Conservation (phyloP, 1,284 basidiomycete genomes). For the Marasmius tenuissimus region DNA sequence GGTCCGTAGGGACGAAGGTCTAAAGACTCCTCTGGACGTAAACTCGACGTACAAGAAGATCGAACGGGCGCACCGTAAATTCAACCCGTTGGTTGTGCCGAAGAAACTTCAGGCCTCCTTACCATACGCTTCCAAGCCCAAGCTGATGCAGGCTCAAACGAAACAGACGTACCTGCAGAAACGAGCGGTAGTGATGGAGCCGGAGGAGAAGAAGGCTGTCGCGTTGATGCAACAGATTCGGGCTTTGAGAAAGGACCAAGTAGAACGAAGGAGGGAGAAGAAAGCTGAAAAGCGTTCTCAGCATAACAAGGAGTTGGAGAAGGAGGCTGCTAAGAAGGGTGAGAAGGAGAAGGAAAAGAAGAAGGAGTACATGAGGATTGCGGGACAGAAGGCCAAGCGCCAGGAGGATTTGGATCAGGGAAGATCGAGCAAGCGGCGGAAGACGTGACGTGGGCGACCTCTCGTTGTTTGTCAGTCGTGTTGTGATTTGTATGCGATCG, state of each 20-base stretch:
- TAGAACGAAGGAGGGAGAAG: conserved; percentile 77
- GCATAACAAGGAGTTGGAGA: conserved; percentile 68
- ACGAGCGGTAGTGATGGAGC: conserved; percentile 92
- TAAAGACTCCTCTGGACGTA: conserved; percentile 81
- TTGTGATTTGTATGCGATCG: not conserved
- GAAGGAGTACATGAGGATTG: conserved; percentile 75
- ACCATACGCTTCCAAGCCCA: conserved; percentile 93
- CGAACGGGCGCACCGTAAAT: conserved; percentile 79
- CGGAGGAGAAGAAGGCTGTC: conserved; percentile 91
- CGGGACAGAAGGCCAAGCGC: conserved; percentile 74
- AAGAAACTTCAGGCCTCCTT: conserved; percentile 87
- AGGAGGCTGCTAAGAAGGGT: conserved; percentile 64
- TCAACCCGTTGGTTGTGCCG: conserved; percentile 90
- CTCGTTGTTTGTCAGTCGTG: not conserved
- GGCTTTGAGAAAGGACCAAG: conserved; percentile 88
- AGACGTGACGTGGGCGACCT: conserved; percentile 21
- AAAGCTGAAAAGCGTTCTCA: conserved; percentile 71
- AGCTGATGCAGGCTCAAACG: conserved; percentile 74
- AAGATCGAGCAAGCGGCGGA: conserved; percentile 50
- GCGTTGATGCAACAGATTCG: conserved; percentile 95
- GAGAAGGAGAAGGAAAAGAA: conserved; percentile 81
- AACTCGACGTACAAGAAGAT: conserved; percentile 90
- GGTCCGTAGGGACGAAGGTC: conserved; percentile 79
- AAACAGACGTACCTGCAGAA: conserved; percentile 86
- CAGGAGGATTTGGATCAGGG: conserved; percentile 61